Conservation (phyloP, 305 asterid genomes). For the Fraxinus nigra region DNA sequence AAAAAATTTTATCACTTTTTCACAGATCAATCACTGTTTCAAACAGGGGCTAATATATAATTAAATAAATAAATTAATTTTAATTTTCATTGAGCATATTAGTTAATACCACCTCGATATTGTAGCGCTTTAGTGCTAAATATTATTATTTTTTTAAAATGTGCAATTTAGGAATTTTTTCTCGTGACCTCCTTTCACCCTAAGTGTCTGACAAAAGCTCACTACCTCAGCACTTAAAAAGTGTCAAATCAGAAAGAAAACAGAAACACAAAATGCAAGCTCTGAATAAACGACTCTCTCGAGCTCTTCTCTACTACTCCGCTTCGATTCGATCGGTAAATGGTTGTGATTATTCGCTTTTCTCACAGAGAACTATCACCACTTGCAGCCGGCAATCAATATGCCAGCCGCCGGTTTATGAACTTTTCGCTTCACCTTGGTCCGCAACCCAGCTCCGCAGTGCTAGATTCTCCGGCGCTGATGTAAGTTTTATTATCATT, state of each 20-base stretch:
- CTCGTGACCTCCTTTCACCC: not conserved
- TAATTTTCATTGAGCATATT: too few relatives aligned
- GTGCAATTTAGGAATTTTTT: too few relatives aligned
- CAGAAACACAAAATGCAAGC: not conserved
- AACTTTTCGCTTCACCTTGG: slow-evolving; percentile 60
- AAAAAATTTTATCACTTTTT: too few relatives aligned
- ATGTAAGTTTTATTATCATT: slow-evolving; percentile 42
- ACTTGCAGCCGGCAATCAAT: slow-evolving; percentile 15
- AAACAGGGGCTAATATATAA: too few relatives aligned
- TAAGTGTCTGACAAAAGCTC: not conserved
- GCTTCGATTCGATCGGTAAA: not conserved
- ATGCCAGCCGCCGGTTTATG: slow-evolving; percentile 18
- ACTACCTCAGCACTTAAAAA: not conserved
- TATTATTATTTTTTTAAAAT: too few relatives aligned
- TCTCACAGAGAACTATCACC: slow-evolving; percentile 4
- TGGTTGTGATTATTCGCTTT: not conserved
- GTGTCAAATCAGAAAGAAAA: not conserved
- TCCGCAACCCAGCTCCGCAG: slow-evolving; percentile 67
- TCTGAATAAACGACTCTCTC: slow-evolving; percentile 23
- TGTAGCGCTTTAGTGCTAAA: too few relatives aligned
- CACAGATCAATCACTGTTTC: too few relatives aligned
- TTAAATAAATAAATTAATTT: too few relatives aligned
- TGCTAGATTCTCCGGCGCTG: slow-evolving; percentile 76
- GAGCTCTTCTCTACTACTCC: slow-evolving; percentile 31
- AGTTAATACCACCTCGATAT: too few relatives aligned